Percentiles rank a stretch among this genome's conserved stretches.
phyloP scores from a whole-genome alignment of 2,329 filamentous ascomycete species.

The Cladorrhinum sp. region DNA sequence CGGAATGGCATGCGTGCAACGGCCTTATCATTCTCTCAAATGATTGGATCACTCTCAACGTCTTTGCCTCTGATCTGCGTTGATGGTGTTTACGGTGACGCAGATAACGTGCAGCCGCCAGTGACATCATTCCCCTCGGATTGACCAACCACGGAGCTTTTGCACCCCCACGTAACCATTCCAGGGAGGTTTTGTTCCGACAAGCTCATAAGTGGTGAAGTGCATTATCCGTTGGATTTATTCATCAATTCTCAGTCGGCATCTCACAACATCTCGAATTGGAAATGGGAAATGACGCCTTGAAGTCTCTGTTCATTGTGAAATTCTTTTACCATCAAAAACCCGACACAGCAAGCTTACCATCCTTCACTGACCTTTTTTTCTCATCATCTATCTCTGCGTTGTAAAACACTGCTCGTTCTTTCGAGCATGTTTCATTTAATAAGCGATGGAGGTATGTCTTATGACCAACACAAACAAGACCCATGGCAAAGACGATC shows the following conservation, averaged over 20 bases:
- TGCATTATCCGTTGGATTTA: neutral
- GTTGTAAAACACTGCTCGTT: no score
- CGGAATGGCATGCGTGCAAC: neutral
- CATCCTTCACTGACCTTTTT: no score
- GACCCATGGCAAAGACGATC: no score
- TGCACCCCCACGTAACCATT: neutral
- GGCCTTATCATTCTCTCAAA: neutral
- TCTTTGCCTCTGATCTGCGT: slow-evolving; percentile 6
- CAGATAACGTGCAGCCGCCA: neutral
- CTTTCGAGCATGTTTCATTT: no score
- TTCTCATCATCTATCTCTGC: no score
- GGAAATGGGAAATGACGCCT: no score
- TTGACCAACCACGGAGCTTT: neutral
- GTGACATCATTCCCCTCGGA: neutral
- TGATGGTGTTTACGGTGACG: neutral
- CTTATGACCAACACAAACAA: no score
- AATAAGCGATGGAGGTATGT: no score
- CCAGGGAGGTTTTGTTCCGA: neutral
- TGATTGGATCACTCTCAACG: neutral
- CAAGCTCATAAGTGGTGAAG: neutral
- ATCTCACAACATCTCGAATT: no score
- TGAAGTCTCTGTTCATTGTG: no score
- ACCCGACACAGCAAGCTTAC: no score
- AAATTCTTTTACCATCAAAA: no score
- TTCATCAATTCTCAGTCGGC: neutral